phyloP scores from a whole-genome alignment of 2,329 filamentous ascomycete genomes.

The Ceratocystiopsis sp. region DNA sequence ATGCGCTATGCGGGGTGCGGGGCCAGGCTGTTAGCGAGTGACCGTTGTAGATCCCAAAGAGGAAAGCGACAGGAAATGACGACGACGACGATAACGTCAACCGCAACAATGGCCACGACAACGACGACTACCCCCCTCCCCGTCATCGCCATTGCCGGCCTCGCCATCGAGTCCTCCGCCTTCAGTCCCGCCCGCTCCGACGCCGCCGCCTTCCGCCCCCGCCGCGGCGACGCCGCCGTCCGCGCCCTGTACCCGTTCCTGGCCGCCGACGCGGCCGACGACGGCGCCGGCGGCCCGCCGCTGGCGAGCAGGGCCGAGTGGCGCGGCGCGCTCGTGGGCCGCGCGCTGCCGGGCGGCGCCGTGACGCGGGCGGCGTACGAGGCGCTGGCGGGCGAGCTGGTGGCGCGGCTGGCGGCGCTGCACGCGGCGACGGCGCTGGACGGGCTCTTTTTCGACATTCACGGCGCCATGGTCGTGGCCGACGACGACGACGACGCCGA shows the following conservation, averaged over 20 bases:
- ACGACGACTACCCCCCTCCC: background rate
- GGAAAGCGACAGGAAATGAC: too few relatives aligned
- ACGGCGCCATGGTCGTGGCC: constrained; percentile 35
- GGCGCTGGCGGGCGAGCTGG: constrained; percentile 23
- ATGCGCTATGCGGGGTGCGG: too few relatives aligned
- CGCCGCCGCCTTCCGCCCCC: constrained; percentile 31
- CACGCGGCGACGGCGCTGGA: constrained; percentile 19
- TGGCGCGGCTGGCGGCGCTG: constrained; percentile 22
- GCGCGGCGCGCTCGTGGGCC: constrained; percentile 33
- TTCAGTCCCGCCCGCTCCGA: constrained; percentile 32
- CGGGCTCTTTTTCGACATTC: constrained; percentile 38
- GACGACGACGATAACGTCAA: too few relatives aligned
- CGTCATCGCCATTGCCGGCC: constrained; percentile 31
- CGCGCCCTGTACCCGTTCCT: constrained; percentile 27
- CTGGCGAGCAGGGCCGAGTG: constrained; percentile 27
- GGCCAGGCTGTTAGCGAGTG: too few relatives aligned
- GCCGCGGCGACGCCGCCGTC: constrained; percentile 24
- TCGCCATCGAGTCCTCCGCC: constrained; percentile 36
- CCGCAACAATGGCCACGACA: too few relatives aligned
- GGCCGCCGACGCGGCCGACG: constrained; percentile 16
- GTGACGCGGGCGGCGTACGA: constrained; percentile 30
- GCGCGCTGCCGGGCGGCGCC: constrained; percentile 31
- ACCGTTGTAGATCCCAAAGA: too few relatives aligned
- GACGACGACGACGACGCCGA: constrained; percentile 11
- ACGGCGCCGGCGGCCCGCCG: background rate